These are phyloP conservation scores for Pholiota conissans DNA, from an alignment of 768 basidiomycete genomes.

Conservation along the genomic window DNA sequence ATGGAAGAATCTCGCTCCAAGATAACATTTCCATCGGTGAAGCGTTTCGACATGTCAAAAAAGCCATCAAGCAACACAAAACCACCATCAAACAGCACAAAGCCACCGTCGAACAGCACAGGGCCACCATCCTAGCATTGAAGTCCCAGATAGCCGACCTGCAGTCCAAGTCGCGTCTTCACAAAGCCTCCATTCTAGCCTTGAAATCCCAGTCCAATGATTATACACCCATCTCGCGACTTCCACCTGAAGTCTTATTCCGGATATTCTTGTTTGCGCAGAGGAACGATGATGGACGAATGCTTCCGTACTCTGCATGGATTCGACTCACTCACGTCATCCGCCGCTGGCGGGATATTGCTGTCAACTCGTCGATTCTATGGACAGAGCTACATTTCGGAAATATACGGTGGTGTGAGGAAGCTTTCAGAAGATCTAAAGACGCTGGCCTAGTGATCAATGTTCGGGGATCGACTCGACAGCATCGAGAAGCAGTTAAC, in stretches of 20 bases:
- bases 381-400: conserved; percentile 39
- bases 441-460: too few relatives aligned
- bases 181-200: too few relatives aligned
- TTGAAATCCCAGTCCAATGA: conserved; percentile 37
- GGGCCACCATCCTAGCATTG: conserved; percentile 27
- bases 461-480: conserved; percentile 19
- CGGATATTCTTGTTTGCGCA: conserved; percentile 34
- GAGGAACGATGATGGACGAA: not conserved
- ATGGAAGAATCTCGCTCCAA: too few relatives aligned
- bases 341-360: conserved; percentile 44
- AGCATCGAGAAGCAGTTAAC: conserved; percentile 13
- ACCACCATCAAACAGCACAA: too few relatives aligned
- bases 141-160: too few relatives aligned
- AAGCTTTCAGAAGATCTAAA: conserved; percentile 37
- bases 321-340: conserved; percentile 40
- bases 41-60: too few relatives aligned
- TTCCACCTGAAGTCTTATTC: conserved; percentile 44
- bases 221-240: conserved; percentile 33
- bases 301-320: conserved; percentile 25
- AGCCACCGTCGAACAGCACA: too few relatives aligned
- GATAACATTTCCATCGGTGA: too few relatives aligned
- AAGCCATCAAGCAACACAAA: not conserved
- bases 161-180: too few relatives aligned
- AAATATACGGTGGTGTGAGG: conserved; percentile 37
- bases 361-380: conserved; percentile 37